Evolutionary conservation across 352 stramenopile genomes (phyloP).

Genomic region (Globisporangium spinosum): DNA sequence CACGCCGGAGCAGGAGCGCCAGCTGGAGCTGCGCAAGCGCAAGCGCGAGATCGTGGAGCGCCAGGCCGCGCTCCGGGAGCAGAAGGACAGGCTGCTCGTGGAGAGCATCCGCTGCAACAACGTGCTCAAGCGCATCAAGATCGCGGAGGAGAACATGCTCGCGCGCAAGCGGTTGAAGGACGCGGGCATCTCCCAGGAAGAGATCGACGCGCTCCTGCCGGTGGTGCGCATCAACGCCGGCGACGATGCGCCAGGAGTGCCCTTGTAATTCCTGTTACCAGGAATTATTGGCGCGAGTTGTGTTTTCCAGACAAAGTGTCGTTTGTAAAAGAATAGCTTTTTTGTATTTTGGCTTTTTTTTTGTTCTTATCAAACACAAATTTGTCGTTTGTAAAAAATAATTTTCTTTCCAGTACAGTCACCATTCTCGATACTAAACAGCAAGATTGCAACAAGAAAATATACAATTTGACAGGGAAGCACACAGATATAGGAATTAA

Average conservation of each 20-base stretch:
- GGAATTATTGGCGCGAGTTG: no score
- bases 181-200: slow-evolving; percentile 20
- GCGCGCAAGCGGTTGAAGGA: slow-evolving; percentile 42
- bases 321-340: no score
- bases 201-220: slow-evolving; percentile 20
- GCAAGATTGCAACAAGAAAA: no score
- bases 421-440: no score
- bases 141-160: slow-evolving; percentile 22
- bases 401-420: no score
- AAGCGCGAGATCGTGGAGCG: background rate
- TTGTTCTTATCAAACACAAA: no score
- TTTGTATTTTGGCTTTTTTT: no score
- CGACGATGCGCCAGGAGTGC: background rate
- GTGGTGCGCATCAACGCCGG: slow-evolving; percentile 5
- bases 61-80: slow-evolving; percentile 1
- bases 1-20: background rate
- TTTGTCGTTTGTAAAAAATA: no score
- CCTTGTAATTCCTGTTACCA: no score
- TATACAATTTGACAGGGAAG: no score
- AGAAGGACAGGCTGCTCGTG: background rate
- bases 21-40: slow-evolving; percentile 3
- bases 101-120: slow-evolving; percentile 11
- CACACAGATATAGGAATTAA: no score
- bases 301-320: no score
- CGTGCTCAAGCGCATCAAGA: slow-evolving; percentile 20